Conservation (phyloP, 73 alveolate species). For the Tetrahymena thermophila region DNA sequence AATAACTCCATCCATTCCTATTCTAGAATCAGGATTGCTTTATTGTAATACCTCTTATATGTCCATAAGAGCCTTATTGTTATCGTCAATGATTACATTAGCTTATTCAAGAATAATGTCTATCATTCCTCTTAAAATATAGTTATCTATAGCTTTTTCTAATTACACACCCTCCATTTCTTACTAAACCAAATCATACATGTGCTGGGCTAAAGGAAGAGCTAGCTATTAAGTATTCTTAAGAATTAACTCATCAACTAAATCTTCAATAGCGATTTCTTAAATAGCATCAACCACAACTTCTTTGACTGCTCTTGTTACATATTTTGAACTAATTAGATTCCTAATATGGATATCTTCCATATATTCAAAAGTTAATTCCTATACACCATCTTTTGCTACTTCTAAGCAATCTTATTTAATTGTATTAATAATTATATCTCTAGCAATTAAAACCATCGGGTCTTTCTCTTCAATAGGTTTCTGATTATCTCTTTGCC, state of each 20-base stretch:
- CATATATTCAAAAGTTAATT: conserved; percentile 9
- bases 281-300: conserved; percentile 34
- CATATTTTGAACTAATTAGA: conserved; percentile 7
- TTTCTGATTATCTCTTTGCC: conserved; percentile 25
- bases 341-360: conserved; percentile 17
- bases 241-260: conserved; percentile 14
- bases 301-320: conserved; percentile 21
- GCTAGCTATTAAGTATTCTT: conserved; percentile 8
- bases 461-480: conserved; percentile 40
- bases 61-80: not conserved
- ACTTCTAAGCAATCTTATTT: conserved; percentile 24
- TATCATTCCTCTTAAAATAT: conserved; percentile 23
- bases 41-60: not conserved
- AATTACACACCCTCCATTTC: conserved; percentile 24
- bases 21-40: not conserved
- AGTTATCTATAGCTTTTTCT: conserved; percentile 25
- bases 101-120: conserved; percentile 34
- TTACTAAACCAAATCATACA: conserved; percentile 21
- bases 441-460: conserved; percentile 22
- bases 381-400: conserved; percentile 36
- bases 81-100: not conserved
- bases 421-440: not conserved
- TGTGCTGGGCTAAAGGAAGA: conserved; percentile 15
- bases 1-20: not conserved
- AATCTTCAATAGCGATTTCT: conserved; percentile 31